phyloP scores from a whole-genome alignment of 345 rosid species.

The Eucalyptus pauciflora region DNA sequence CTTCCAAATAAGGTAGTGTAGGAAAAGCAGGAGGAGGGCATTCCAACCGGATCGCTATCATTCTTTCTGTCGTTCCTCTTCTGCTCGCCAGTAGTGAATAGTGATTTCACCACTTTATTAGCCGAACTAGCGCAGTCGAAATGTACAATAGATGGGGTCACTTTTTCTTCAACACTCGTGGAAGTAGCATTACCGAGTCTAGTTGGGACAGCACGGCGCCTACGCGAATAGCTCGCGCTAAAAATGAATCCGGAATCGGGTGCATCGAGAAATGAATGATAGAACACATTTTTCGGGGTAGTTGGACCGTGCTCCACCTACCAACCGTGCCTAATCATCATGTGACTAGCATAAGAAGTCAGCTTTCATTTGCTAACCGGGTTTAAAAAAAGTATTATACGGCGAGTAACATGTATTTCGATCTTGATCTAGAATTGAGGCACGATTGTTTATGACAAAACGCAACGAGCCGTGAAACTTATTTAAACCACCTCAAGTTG shows the following conservation, averaged over 20 bases:
- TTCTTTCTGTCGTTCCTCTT: background rate
- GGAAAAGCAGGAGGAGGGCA: background rate
- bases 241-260: background rate
- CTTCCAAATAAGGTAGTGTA: constrained; percentile 20
- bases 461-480: background rate
- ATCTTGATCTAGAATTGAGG: accelerated
- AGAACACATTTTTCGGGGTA: background rate
- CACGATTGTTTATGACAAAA: background rate
- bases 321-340: background rate
- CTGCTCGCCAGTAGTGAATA: background rate
- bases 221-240: background rate
- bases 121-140: background rate
- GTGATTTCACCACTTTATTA: background rate
- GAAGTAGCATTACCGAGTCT: background rate
- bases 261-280: background rate
- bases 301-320: background rate
- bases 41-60: background rate
- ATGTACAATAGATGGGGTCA: background rate
- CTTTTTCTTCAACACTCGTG: background rate
- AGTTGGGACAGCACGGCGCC: background rate
- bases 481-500: background rate
- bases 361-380: background rate
- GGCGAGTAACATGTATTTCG: accelerated
- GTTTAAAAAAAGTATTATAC: background rate
- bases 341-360: background rate